phyloP scores from a whole-genome alignment of 108 stramenopile species.

The Fistulifera solaris region DNA sequence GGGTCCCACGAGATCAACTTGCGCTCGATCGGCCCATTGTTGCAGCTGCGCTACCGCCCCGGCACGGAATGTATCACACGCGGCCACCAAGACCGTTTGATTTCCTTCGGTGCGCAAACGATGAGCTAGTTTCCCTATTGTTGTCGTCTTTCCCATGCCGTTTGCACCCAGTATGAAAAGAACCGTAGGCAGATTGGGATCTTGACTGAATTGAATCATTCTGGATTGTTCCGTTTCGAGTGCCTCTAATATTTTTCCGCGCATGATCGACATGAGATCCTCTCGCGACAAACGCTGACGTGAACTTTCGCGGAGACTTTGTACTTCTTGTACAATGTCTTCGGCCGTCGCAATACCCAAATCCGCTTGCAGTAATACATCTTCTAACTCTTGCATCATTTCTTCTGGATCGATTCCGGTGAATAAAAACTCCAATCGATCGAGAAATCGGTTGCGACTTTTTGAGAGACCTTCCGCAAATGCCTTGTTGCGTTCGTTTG shows the following conservation, averaged over 20 bases:
- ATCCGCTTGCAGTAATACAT: conserved; percentile 71
- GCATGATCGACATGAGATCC: conserved; percentile 66
- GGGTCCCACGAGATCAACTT: conserved; percentile 77
- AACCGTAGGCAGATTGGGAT: conserved; percentile 42
- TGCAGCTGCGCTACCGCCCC: conserved; percentile 91
- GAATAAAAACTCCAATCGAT: conserved; percentile 52
- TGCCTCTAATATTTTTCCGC: conserved; percentile 72
- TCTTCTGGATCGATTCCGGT: conserved; percentile 31
- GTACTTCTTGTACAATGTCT: conserved; percentile 72
- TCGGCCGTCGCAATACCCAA: conserved; percentile 66
- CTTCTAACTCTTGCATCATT: conserved; percentile 60
- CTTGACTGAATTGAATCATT: conserved; percentile 48
- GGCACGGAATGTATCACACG: conserved; percentile 94
- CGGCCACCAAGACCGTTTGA: conserved; percentile 83
- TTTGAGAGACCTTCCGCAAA: conserved; percentile 69
- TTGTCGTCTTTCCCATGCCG: conserved; percentile 87
- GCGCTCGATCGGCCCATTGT: conserved; percentile 81
- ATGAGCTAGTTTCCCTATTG: conserved; percentile 81
- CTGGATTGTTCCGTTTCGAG: conserved; percentile 24
- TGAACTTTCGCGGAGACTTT: conserved; percentile 33
- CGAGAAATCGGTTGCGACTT: conserved; percentile 56
- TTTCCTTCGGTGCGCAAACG: conserved; percentile 67
- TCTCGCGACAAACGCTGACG: conserved; percentile 36
- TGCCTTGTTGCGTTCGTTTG: conserved; percentile 38
- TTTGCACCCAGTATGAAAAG: conserved; percentile 80